phyloP scores from a whole-genome alignment of 2,329 filamentous ascomycete genomes.

The Diplodia mutila region DNA sequence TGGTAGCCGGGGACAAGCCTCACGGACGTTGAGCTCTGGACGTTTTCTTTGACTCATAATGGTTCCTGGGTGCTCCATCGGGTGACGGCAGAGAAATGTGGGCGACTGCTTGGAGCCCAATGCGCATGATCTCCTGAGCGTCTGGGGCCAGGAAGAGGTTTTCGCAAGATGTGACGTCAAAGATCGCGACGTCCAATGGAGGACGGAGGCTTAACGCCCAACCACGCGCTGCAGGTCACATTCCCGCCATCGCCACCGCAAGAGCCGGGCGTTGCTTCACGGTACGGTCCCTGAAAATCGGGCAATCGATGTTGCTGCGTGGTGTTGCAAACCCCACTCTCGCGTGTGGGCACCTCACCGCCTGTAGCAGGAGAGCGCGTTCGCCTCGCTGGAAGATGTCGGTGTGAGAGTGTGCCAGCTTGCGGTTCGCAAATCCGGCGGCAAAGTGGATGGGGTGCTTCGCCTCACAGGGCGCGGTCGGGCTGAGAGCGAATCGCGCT shows the following conservation, averaged over 20 bases:
- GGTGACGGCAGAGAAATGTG: slow-evolving; percentile 7
- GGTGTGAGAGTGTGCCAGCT: slow-evolving; percentile 20
- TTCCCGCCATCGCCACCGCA: slow-evolving; percentile 5
- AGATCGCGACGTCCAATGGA: slow-evolving; percentile 18
- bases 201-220: slow-evolving; percentile 12
- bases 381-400: slow-evolving; percentile 20
- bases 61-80: not conserved
- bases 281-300: slow-evolving; percentile 19
- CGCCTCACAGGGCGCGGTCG: slow-evolving; percentile 11
- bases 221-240: slow-evolving; percentile 9
- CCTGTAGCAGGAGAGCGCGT: slow-evolving; percentile 4
- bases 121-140: slow-evolving; percentile 1
- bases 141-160: not conserved
- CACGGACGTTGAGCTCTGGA: slow-evolving; percentile 7
- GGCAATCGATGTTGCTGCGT: slow-evolving; percentile 13
- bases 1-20: not conserved
- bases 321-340: slow-evolving; percentile 12
- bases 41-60: slow-evolving; percentile 5
- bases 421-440: slow-evolving; percentile 13
- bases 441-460: slow-evolving; percentile 19
- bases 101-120: not conserved
- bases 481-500: slow-evolving; percentile 19
- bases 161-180: slow-evolving; percentile 11
- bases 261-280: slow-evolving; percentile 7
- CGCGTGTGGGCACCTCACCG: slow-evolving; percentile 14